A percentile compares a stretch with the other conserved stretches of the same genome.
Conservation (phyloP, 768 basidiomycete species). For the Phylloporus arenicola region DNA sequence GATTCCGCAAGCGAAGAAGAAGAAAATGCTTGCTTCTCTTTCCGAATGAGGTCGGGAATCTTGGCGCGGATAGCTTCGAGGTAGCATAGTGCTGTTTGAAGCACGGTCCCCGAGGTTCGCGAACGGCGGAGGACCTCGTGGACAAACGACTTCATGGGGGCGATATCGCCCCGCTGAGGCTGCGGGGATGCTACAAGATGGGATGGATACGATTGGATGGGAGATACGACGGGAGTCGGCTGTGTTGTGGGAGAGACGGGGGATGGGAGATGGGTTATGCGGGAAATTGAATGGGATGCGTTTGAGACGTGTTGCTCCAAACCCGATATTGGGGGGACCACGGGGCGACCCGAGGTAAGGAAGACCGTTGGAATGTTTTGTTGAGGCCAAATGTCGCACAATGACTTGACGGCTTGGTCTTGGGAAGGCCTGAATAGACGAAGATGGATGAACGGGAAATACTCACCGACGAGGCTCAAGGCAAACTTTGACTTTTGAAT, state of each 20-base stretch:
- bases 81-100: slow-evolving; percentile 86
- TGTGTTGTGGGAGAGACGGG: slow-evolving; percentile 49
- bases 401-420: slow-evolving; percentile 77
- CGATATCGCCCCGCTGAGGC: slow-evolving; percentile 31
- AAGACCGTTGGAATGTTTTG: slow-evolving; percentile 67
- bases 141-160: slow-evolving; percentile 73
- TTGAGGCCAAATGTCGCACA: slow-evolving; percentile 77
- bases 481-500: slow-evolving; percentile 61
- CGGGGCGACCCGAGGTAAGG: slow-evolving; percentile 33
- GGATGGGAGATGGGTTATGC: slow-evolving; percentile 46
- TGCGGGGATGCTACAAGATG: slow-evolving; percentile 13
- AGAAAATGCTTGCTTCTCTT: slow-evolving; percentile 44
- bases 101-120: slow-evolving; percentile 73
- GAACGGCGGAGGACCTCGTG: slow-evolving; percentile 86
- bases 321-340: slow-evolving; percentile 12
- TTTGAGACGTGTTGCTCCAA: slow-evolving; percentile 8
- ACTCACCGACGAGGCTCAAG: slow-evolving; percentile 65
- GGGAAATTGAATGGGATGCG: slow-evolving; percentile 5
- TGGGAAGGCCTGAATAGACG: slow-evolving; percentile 12
- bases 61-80: slow-evolving; percentile 74
- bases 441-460: neutral
- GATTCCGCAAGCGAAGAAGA: slow-evolving; percentile 37
- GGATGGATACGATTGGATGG: slow-evolving; percentile 25
- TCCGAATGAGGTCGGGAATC: slow-evolving; percentile 55
- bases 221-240: slow-evolving; percentile 26